These are phyloP conservation scores for Akanthomyces dipterigenus DNA, from an alignment of 2,329 filamentous ascomycete genomes.

Conservation along the genomic window DNA sequence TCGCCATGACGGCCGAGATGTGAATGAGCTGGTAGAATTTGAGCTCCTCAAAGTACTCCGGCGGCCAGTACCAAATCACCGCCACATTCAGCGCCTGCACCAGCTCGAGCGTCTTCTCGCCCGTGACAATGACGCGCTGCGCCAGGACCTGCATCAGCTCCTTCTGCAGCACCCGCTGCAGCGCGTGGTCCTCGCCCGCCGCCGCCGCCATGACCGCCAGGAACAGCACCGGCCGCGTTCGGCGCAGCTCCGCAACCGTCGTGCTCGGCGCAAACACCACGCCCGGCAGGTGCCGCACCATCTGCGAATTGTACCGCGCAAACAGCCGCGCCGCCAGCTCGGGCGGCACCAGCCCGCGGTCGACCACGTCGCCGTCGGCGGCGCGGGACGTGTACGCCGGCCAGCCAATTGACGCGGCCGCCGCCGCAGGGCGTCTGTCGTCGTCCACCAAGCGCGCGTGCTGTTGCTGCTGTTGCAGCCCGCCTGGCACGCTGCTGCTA, in stretches of 20 bases:
- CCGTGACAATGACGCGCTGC: slow-evolving; percentile 65
- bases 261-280: slow-evolving; percentile 52
- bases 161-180: slow-evolving; percentile 57
- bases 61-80: slow-evolving; percentile 80
- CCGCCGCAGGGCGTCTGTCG: slow-evolving; percentile 3
- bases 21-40: slow-evolving; percentile 88
- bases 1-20: slow-evolving; percentile 71
- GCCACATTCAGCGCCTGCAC: slow-evolving; percentile 71
- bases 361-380: slow-evolving; percentile 45
- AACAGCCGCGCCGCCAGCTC: slow-evolving; percentile 51
- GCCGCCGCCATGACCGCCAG: slow-evolving; percentile 63
- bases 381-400: slow-evolving; percentile 18
- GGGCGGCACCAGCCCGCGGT: slow-evolving; percentile 51
- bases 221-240: slow-evolving; percentile 58
- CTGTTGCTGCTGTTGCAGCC: background rate
- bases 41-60: slow-evolving; percentile 75
- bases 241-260: slow-evolving; percentile 49
- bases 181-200: slow-evolving; percentile 46
- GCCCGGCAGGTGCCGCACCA: slow-evolving; percentile 55
- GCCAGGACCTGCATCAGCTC: slow-evolving; percentile 69
- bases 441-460: background rate
- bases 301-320: slow-evolving; percentile 50
- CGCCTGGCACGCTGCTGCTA: background rate
- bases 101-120: slow-evolving; percentile 76
- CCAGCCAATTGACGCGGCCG: slow-evolving; percentile 12